phyloP scores from a whole-genome alignment of 2,329 filamentous ascomycete genomes.

The Cyphellophora europaea region DNA sequence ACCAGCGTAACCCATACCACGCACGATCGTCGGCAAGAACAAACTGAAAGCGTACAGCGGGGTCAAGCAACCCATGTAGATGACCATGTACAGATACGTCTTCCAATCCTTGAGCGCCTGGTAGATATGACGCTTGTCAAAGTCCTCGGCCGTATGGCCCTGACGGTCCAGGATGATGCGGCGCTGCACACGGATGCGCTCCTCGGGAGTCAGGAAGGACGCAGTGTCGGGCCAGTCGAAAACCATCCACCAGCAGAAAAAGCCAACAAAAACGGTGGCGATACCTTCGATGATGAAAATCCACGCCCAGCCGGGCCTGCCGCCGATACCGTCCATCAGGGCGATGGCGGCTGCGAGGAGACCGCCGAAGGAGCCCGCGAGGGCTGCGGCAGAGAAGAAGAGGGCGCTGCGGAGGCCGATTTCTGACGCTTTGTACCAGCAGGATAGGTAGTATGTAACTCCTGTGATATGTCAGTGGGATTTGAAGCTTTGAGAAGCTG shows the following conservation, averaged over 20 bases:
- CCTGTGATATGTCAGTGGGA: conserved; percentile 21
- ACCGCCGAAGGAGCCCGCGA: conserved; percentile 44
- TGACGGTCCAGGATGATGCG: conserved; percentile 29
- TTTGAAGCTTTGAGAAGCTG: too few relatives aligned
- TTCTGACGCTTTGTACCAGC: conserved; percentile 49
- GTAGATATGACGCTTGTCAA: conserved; percentile 39
- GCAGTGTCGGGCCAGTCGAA: conserved; percentile 42
- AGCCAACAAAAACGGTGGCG: conserved; percentile 26
- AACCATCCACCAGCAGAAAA: conserved; percentile 36
- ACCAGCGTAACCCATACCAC: conserved; percentile 44
- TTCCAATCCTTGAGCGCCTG: conserved; percentile 40
- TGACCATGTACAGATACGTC: conserved; percentile 33
- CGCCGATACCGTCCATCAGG: conserved; percentile 27
- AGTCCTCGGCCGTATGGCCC: conserved; percentile 29
- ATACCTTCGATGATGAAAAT: conserved; percentile 38
- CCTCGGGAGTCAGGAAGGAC: conserved; percentile 34
- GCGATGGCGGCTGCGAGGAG: conserved; percentile 43
- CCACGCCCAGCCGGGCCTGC: conserved; percentile 37
- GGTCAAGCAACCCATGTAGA: conserved; percentile 43
- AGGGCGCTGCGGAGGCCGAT: conserved; percentile 49
- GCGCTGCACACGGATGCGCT: conserved; percentile 29
- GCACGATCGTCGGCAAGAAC: conserved; percentile 51
- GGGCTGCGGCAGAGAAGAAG: conserved; percentile 46
- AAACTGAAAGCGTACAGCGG: conserved; percentile 50
- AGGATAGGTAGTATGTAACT: conserved; percentile 41